Evolutionary conservation across 192 early-diverging fungal genomes (phyloP).

Genomic region (Podila epigama): DNA sequence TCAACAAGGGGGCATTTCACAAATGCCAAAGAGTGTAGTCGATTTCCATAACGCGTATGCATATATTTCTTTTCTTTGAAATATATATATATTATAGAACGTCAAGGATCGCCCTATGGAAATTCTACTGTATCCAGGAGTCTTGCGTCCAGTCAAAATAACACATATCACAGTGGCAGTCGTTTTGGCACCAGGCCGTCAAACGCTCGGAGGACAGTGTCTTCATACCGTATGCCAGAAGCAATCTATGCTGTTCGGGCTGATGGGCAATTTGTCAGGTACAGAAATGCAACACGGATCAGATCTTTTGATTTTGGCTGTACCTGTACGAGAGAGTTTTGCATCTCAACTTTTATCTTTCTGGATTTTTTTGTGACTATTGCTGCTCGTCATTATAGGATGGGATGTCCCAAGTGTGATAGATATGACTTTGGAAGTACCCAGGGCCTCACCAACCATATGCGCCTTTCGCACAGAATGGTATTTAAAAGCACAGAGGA

Average conservation of each 20-base stretch:
- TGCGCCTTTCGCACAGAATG: slow-evolving; percentile 71
- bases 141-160: neutral
- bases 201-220: slow-evolving; percentile 22
- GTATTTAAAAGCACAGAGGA: slow-evolving; percentile 83
- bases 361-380: slow-evolving; percentile 13
- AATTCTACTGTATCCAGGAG: slow-evolving; percentile 29
- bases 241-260: slow-evolving; percentile 43
- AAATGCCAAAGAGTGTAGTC: neutral
- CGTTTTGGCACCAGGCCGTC: slow-evolving; percentile 2
- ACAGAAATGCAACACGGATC: neutral
- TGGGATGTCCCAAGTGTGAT: slow-evolving; percentile 80
- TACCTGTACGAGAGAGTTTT: neutral
- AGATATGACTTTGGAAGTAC: slow-evolving; percentile 80
- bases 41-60: neutral
- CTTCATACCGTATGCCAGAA: slow-evolving; percentile 35
- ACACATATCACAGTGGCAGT: neutral
- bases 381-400: slow-evolving; percentile 41
- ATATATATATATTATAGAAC: slow-evolving; percentile 24
- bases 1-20: too few relatives aligned
- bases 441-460: slow-evolving; percentile 91
- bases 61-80: neutral
- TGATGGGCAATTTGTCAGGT: slow-evolving; percentile 47
- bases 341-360: neutral
- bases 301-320: neutral
- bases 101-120: slow-evolving; percentile 54